These are phyloP conservation scores for Backusella psychrophila DNA, from an alignment of 192 early-diverging fungal genomes.

Conservation along the genomic window DNA sequence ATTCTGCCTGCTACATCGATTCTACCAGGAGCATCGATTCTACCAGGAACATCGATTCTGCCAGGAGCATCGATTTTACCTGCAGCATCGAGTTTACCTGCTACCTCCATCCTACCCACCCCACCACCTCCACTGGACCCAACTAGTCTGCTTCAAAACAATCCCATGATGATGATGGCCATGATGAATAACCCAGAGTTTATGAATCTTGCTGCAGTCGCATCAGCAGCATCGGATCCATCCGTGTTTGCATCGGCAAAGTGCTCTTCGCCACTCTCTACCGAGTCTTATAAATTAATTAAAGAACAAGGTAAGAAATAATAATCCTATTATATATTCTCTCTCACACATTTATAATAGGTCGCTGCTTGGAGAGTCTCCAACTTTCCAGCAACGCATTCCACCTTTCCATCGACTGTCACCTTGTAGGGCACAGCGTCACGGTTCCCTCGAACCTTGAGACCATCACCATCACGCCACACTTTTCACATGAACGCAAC, in stretches of 20 bases:
- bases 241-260: not conserved
- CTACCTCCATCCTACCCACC: not conserved
- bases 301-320: not conserved
- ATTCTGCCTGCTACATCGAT: not conserved
- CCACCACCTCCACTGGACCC: not conserved
- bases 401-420: not conserved
- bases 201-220: not conserved
- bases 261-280: not conserved
- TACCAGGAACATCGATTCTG: no score
- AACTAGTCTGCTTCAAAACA: not conserved
- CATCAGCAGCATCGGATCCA: not conserved
- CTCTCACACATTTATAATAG: not conserved
- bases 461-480: conserved; percentile 4
- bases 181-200: not conserved
- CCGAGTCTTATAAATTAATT: not conserved
- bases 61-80: no score
- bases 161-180: not conserved
- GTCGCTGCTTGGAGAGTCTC: not conserved
- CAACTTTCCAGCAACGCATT: not conserved
- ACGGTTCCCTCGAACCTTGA: conserved; percentile 8
- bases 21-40: no score
- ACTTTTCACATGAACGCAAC: not conserved
- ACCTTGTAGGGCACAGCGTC: conserved; percentile 17
- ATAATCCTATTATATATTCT: not conserved
- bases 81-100: not conserved